phyloP scores from a whole-genome alignment of 208 protist genomes.

The Phytomonas serpens region DNA sequence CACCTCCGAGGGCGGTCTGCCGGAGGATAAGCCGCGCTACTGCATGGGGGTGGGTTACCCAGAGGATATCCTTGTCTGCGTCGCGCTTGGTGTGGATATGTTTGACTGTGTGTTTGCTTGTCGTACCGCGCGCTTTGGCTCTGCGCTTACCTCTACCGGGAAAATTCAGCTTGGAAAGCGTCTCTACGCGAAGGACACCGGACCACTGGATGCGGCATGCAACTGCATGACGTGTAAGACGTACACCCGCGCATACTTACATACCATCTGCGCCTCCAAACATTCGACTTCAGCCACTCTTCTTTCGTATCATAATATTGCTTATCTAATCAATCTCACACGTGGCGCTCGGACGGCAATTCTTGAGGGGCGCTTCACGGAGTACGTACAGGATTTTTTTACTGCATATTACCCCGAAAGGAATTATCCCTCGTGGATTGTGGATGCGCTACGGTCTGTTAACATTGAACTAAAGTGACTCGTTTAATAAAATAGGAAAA shows the following conservation, averaged over 20 bases:
- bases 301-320: conserved; percentile 97
- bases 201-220: conserved; percentile 85
- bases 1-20: conserved; percentile 68
- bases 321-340: conserved; percentile 94
- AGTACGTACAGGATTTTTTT: conserved; percentile 89
- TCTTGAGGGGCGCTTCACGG: conserved; percentile 64
- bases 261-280: conserved; percentile 76
- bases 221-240: conserved; percentile 87
- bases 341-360: conserved; percentile 75
- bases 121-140: conserved; percentile 96
- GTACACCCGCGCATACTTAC: conserved; percentile 92
- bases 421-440: conserved; percentile 85
- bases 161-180: conserved; percentile 75
- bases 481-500: conserved; percentile 1
- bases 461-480: conserved; percentile 57
- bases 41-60: conserved; percentile 99
- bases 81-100: conserved; percentile 98
- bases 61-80: conserved; percentile 98
- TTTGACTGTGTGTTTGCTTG: conserved; percentile 99
- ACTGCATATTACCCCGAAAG: conserved; percentile 61
- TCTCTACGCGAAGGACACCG: conserved; percentile 60
- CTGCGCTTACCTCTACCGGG: conserved; percentile 82
- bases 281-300: conserved; percentile 89
- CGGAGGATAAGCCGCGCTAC: conserved; percentile 94
- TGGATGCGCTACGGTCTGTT: conserved; percentile 77